Percentiles rank a stretch among this genome's conserved stretches.
These are phyloP conservation scores for Penicillium pulvis DNA, from an alignment of 495 filamentous ascomycete genomes.

Conservation along the genomic window DNA sequence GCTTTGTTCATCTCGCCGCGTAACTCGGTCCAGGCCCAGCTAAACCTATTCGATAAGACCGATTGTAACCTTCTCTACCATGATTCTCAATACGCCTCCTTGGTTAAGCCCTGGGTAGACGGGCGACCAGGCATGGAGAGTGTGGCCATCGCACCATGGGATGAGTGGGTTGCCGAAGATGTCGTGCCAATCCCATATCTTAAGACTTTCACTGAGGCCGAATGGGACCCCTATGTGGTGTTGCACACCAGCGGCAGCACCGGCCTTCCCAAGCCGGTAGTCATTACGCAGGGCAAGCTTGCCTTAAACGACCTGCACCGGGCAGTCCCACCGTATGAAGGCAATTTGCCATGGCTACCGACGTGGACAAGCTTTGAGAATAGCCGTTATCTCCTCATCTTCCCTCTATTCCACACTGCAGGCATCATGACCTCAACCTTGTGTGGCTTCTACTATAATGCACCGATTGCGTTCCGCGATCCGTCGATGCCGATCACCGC, in stretches of 20 bases:
- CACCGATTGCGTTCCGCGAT: conserved; percentile 11
- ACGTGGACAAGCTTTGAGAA: conserved; percentile 17
- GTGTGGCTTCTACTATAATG: not conserved
- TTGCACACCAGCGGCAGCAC: conserved; percentile 51
- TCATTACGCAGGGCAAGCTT: conserved; percentile 30
- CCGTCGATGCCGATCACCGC: conserved; percentile 19
- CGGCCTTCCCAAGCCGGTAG: conserved; percentile 46
- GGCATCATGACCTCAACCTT: conserved; percentile 9
- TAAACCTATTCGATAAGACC: conserved; percentile 35
- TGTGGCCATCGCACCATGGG: conserved; percentile 16
- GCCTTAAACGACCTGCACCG: conserved; percentile 21
- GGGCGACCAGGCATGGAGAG: conserved; percentile 22
- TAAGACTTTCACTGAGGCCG: conserved; percentile 33
- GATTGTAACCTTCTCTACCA: conserved; percentile 38
- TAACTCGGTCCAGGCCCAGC: conserved; percentile 40
- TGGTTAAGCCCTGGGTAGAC: conserved; percentile 24
- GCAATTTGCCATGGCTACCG: conserved; percentile 11
- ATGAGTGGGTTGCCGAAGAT: conserved; percentile 19
- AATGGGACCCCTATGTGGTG: conserved; percentile 31
- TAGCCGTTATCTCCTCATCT: conserved; percentile 16
- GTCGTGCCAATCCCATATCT: conserved; percentile 28
- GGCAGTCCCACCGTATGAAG: conserved; percentile 15
- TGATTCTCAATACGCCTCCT: not conserved
- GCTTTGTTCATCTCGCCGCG: conserved; percentile 40
- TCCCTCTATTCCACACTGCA: conserved; percentile 20